Evolutionary conservation across 306 rosid genomes (phyloP), one percentile per base, ranked within the genome.

Genomic region (Senna siamea): DNA sequence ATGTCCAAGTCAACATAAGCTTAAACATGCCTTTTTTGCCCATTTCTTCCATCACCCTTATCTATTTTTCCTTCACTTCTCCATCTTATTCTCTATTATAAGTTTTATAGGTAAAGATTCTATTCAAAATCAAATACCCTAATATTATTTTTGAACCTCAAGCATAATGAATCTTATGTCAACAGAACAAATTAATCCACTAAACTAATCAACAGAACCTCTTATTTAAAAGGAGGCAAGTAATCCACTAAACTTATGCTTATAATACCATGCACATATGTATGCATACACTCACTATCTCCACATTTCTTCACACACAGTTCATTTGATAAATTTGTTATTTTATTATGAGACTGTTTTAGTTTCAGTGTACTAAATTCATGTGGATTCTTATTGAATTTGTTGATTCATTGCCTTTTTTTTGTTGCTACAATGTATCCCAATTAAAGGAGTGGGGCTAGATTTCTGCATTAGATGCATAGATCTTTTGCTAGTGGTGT

Each of bases 301-400:
- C 32, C 17, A 18, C 18, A 8, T 14, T 54, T 70, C 26, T 41
- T 53, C 35, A 50, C 6, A 23, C 7, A 11, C 7, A 22, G 7
- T 10, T 46, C 67, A 20, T 28, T 72, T 51, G 19, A 32, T n/a
- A 44, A 55, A 59, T 1, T 57, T 32, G 30, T 17, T 38, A 40
- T 51, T 72, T 34, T 48, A 47, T 50, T 17, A 73, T 60, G 38
- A 32, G 30, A 23, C 35, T n/a, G 32, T 35, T 52, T 47, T 15
- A 17, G 22, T 6, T 46, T 13, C 32, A 7, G 44, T 40, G n/a
- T 37, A 44, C 19, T 62, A 20, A 35, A 62, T 44, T 62, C 6
- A 0, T 8, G 48, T 61, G 64, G 60, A 34, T 51, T 37, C 8
- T 55, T 54, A 56, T 23, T 20, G 4, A 22, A 40, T 23, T 40